Evolutionary conservation across 2,329 filamentous ascomycete species (phyloP).

Genomic region (Fusarium gaditjirri): DNA sequence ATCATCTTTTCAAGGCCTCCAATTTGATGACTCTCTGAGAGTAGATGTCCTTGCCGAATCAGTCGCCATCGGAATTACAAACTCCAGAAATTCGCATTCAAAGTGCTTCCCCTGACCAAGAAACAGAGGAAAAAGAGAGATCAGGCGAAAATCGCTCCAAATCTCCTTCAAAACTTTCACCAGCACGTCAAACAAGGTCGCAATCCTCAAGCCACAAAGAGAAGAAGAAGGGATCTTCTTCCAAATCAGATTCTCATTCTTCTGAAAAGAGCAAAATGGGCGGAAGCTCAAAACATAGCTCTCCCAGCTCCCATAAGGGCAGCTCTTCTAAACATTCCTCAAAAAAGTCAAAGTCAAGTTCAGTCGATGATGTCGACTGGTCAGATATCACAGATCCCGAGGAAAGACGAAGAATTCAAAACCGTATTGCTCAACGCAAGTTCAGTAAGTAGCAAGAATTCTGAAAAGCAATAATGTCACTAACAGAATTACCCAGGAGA

Average conservation of each 20-base stretch:
- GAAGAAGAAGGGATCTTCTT: slow-evolving; percentile 30
- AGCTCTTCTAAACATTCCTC: slow-evolving; percentile 43
- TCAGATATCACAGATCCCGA: slow-evolving; percentile 74
- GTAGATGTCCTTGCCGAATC: slow-evolving; percentile 44
- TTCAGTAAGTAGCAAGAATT: slow-evolving; percentile 67
- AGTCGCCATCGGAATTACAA: slow-evolving; percentile 29
- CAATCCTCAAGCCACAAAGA: slow-evolving; percentile 23
- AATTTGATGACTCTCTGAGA: slow-evolving; percentile 24
- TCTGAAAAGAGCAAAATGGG: slow-evolving; percentile 36
- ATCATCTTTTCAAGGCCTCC: background rate
- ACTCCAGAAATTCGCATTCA: slow-evolving; percentile 45
- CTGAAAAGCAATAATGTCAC: too few species aligned
- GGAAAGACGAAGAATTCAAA: slow-evolving; percentile 79
- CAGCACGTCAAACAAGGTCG: slow-evolving; percentile 32
- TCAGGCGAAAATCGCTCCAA: background rate
- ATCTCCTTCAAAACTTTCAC: slow-evolving; percentile 20
- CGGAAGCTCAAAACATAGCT: slow-evolving; percentile 37
- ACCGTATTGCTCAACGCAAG: slow-evolving; percentile 79
- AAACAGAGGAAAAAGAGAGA: slow-evolving; percentile 1
- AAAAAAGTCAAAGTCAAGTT: slow-evolving; percentile 55
- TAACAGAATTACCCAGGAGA: slow-evolving; percentile 63
- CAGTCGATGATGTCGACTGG: slow-evolving; percentile 70
- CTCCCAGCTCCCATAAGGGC: slow-evolving; percentile 44
- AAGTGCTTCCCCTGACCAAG: slow-evolving; percentile 42
- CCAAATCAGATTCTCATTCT: slow-evolving; percentile 6